These are phyloP conservation scores for Myotisia sp. DNA, from an alignment of 2,329 filamentous ascomycete genomes.

Conservation along the genomic window DNA sequence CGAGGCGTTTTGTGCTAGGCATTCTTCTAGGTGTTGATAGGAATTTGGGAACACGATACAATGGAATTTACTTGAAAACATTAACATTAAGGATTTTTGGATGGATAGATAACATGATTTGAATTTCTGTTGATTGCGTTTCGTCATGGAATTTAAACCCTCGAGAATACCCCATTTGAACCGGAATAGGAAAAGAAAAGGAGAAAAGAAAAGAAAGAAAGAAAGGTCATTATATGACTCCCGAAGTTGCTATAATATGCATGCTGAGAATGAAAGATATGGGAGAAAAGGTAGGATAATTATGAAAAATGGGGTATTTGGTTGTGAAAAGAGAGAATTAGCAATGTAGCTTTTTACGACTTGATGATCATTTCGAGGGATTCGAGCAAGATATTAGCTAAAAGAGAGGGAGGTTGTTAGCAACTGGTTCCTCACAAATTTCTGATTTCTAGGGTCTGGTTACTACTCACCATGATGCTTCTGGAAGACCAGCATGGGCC, in stretches of 20 bases:
- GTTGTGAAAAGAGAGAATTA: too few species aligned
- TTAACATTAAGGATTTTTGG: too few species aligned
- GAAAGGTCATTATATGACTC: background rate
- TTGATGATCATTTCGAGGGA: conserved; percentile 60
- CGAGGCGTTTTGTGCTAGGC: too few species aligned
- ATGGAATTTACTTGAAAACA: too few species aligned
- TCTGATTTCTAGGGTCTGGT: background rate
- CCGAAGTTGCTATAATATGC: background rate
- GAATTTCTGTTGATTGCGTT: too few species aligned
- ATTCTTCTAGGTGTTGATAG: too few species aligned
- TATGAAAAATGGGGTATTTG: too few species aligned
- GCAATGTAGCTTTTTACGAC: conserved; percentile 18
- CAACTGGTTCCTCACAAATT: background rate
- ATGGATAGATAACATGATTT: too few species aligned
- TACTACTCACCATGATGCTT: conserved; percentile 54
- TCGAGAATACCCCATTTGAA: background rate
- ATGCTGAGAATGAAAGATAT: background rate
- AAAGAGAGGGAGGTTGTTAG: conserved; percentile 14
- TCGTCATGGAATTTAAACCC: too few species aligned
- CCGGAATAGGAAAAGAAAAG: background rate
- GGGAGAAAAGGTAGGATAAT: background rate
- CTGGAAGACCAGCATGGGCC: conserved; percentile 89
- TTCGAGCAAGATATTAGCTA: conserved; percentile 63
- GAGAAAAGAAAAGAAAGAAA: background rate
- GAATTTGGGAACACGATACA: too few species aligned